Evolutionary conservation across 306 rosid species (phyloP), one percentile per base, ranked within the genome.

Genomic region (Cicer judaicum): DNA sequence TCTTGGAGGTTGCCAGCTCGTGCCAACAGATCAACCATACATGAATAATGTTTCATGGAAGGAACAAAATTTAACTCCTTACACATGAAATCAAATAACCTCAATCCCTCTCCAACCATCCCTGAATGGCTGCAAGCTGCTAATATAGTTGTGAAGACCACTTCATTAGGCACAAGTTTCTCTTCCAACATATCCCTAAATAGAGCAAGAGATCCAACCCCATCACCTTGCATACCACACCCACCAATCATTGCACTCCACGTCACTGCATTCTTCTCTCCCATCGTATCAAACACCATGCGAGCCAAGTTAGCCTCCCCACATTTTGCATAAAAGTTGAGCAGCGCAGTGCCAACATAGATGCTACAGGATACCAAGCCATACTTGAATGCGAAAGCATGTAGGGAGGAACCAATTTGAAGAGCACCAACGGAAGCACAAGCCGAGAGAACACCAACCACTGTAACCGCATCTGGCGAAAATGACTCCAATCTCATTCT

Each of bases 171-270:
- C 72, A 76, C 85, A 16, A 85, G 50, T 54, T 79, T 83, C 70
- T 84, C 82, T 79, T 84, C 71, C 84, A 92, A 78, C 92, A 92
- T 85, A 24, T 88, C 88, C 70, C 70, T 59, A 73, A 92, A 90
- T 65, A 92, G 80, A 12, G 85, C 75, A 11, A 87, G 80, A 39
- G 96, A 89, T n/a, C 85, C 88, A 68, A 44, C 73, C 19, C 86
- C 88, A 70, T 89, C 90, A 39, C 92, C 97, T 29, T 87, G 93
- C 84, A 88, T 85, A 59, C 96, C 96, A 63, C 85, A 89, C 13
- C 96, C 89, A 74, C 91, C 81, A 54, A 92, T 89, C 91, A 92
- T 92, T 1, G 93, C 90, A 44, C 92, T 76, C 97, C 97, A 88
- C 0, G 92, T 89, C 64, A 90, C 70, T 1, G 77, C 62, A 74